Evolutionary conservation across 1,284 basidiomycete species (phyloP).

Genomic region (Apiotrichum laibachii): DNA sequence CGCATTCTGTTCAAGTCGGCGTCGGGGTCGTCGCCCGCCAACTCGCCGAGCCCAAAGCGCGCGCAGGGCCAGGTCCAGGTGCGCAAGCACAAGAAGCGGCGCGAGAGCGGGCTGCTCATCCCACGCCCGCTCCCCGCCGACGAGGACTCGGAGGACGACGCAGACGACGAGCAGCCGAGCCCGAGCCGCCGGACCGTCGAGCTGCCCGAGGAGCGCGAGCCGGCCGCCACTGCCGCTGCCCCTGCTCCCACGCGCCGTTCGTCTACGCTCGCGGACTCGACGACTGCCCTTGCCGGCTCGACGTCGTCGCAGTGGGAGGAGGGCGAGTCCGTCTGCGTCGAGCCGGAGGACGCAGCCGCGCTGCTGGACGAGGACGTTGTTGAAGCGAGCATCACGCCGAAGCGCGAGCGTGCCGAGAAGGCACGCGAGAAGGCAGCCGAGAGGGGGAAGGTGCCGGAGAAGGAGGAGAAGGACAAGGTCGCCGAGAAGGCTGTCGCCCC

Average conservation of each 20-base stretch:
- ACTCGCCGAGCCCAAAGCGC: slow-evolving; percentile 5
- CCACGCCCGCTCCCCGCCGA: not conserved
- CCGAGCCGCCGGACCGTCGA: not conserved
- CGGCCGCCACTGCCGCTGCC: too few relatives aligned
- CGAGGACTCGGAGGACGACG: not conserved
- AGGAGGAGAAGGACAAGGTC: not conserved
- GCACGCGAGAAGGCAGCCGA: too few relatives aligned
- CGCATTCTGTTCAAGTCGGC: not conserved
- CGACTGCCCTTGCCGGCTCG: not conserved
- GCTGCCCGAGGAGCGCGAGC: not conserved
- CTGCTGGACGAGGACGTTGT: slow-evolving; percentile 1
- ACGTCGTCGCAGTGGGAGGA: not conserved
- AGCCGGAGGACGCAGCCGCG: not conserved
- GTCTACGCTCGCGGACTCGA: too few relatives aligned
- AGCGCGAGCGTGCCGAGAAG: not conserved
- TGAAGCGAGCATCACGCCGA: slow-evolving; percentile 7
- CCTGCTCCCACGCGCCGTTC: too few relatives aligned
- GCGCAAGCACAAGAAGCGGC: slow-evolving; percentile 2
- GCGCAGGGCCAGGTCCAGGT: not conserved
- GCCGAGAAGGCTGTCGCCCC: not conserved
- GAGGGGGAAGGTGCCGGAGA: not conserved
- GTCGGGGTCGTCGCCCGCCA: not conserved
- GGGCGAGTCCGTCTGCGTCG: not conserved
- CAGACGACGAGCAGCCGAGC: not conserved
- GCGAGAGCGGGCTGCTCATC: slow-evolving; percentile 13